phyloP scores from a whole-genome alignment of 768 basidiomycete species.

The Hortiboletus flavorubellus region DNA sequence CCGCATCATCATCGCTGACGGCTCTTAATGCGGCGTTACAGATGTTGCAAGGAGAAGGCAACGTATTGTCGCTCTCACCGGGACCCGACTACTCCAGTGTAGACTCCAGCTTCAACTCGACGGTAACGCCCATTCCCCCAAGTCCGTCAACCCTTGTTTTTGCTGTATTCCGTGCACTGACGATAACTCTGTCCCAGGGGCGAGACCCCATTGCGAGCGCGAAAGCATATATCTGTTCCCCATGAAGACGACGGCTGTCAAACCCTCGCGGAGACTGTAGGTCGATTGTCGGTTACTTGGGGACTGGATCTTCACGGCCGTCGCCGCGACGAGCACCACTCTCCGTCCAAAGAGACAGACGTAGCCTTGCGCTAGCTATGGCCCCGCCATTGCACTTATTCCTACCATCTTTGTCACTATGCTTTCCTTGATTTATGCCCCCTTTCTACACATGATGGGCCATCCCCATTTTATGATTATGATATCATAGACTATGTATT shows the following conservation, averaged over 20 bases:
- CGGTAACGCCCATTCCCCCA: background rate
- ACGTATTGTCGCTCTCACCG: background rate
- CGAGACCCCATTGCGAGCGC: background rate
- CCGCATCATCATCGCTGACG: constrained; percentile 4
- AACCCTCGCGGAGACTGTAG: constrained; percentile 22
- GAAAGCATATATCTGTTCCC: constrained; percentile 10
- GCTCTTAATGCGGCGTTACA: constrained; percentile 1
- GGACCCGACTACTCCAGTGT: background rate
- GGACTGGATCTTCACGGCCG: background rate
- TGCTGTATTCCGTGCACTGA: background rate
- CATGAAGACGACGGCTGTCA: background rate
- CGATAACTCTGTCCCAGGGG: constrained; percentile 1
- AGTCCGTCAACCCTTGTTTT: constrained; percentile 2
- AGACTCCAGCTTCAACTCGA: constrained; percentile 4
- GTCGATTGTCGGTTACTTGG: background rate
- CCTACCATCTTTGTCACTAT: background rate
- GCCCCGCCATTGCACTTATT: background rate
- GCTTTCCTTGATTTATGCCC: background rate
- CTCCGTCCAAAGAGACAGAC: background rate
- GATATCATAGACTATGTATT: background rate
- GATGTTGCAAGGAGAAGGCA: background rate
- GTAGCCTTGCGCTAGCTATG: background rate
- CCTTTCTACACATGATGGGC: background rate
- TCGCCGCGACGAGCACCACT: background rate
- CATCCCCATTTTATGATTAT: background rate